Base-by-base conservation (phyloP, 2,329 filamentous ascomycete species). In the Orbilia blumenaviensis region DNA sequence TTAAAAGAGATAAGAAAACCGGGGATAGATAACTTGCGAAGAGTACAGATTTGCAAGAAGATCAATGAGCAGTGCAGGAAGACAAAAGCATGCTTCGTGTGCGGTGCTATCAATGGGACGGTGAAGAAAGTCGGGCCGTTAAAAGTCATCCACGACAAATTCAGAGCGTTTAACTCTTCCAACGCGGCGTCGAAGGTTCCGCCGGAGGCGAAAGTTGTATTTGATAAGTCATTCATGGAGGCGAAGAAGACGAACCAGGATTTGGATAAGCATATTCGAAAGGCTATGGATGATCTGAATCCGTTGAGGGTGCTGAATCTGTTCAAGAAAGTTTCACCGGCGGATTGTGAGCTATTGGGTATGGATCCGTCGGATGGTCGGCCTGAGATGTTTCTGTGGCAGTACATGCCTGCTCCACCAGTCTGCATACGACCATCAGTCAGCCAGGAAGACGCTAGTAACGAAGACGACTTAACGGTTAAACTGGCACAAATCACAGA, bases 301-400 rank as follows among this genome's bases (percentile, higher is more conserved):
- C 94, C 95, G 0, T 85, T 98, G 23, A 87, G 92, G 73, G 92
- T 96, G 0, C 84, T 98, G 67, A 96, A 96, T 79, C 87, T 99
- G 32, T 97, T 99, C 85, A 94, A 93, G 83, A 89, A 91, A 81
- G 93, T 99, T 67, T 90, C 89, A 10, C 88, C 91, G 1, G 88
- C 89, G 6, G 95, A 99, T 82, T 97, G 94, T 82, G 94, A 98
- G 82, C 86, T 99, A 21, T 86, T 99, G 0, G 94, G 94, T 3
- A 88, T 99, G 80, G 90, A 97, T 80, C 92, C 94, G 0, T 87
- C 88, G 12, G 93, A 97, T 80, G 93, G 93, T 9, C 88, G 94
- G 16, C 95, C 95, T 0, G 95, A 99, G 82, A 96, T 96, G 89
- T 96, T 98, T 82, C 89, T 99, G 48, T 99, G 95, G 95, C 94